Evolutionary conservation across 768 basidiomycete species (phyloP).

Genomic region (Kwoniella europaea): DNA sequence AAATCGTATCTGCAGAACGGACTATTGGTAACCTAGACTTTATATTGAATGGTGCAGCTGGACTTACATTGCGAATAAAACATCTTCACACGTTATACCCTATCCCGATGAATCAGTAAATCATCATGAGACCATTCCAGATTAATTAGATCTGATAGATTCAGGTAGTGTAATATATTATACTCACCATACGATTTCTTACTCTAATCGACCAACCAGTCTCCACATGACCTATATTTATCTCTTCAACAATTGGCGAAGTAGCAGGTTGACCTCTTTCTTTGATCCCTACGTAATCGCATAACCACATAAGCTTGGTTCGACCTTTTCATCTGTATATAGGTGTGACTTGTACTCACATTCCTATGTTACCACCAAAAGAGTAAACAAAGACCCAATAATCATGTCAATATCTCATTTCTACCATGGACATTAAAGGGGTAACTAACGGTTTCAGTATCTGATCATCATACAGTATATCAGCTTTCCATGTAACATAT

Average conservation of each 20-base stretch:
- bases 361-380: conserved; percentile 31
- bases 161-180: neutral
- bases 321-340: neutral
- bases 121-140: neutral
- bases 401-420: too few relatives aligned
- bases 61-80: conserved; percentile 56
- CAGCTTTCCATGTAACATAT: neutral
- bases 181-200: conserved; percentile 56
- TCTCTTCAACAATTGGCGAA: conserved; percentile 56
- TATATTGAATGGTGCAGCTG: neutral
- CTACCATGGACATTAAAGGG: neutral
- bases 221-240: conserved; percentile 56
- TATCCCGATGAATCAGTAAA: neutral
- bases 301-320: neutral
- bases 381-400: neutral
- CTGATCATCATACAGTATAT: neutral
- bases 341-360: conserved; percentile 30
- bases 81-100: conserved; percentile 58
- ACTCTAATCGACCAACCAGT: conserved; percentile 57
- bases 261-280: conserved; percentile 58
- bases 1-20: conserved; percentile 50
- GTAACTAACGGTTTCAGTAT: conserved; percentile 54
- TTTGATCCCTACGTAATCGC: conserved; percentile 51
- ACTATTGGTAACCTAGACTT: neutral
- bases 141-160: neutral